A percentile compares a stretch with the other conserved stretches of the same genome.
phyloP scores from a whole-genome alignment of 225 moss, liverwort and hornwort species.

The Rhytidiadelphus loreus region DNA sequence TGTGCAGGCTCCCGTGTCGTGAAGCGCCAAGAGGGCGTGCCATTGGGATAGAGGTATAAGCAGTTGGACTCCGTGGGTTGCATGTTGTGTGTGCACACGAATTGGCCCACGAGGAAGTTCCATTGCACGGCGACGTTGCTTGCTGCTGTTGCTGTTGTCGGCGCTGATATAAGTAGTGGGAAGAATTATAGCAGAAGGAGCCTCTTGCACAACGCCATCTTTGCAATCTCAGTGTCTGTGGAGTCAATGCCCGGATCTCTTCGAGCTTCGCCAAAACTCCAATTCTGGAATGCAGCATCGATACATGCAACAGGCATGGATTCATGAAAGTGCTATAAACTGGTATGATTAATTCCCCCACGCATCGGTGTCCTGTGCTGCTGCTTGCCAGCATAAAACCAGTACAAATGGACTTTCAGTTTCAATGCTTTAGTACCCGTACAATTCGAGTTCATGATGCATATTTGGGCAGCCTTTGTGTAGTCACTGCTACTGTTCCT shows the following conservation, averaged over 20 bases:
- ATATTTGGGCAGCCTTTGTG: not conserved
- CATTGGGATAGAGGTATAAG: not conserved
- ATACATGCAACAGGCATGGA: not conserved
- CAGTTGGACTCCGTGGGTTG: not conserved
- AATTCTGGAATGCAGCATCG: not conserved
- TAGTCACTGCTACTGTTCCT: not conserved
- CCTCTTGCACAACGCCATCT: not conserved
- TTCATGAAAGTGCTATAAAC: not conserved
- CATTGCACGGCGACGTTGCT: constrained; percentile 2
- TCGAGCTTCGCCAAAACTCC: not conserved
- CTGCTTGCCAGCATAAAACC: not conserved
- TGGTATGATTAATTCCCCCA: not conserved
- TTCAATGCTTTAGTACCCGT: not conserved
- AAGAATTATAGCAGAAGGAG: not conserved
- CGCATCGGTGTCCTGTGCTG: not conserved
- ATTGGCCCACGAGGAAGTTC: not conserved
- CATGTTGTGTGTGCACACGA: not conserved
- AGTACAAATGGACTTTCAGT: not conserved
- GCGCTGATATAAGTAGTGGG: not conserved
- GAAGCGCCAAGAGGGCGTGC: not conserved
- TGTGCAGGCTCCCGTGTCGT: not conserved
- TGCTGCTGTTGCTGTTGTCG: not conserved
- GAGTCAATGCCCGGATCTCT: not conserved
- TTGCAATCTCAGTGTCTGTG: not conserved
- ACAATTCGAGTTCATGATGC: not conserved